Evolutionary conservation across 2,329 filamentous ascomycete genomes (phyloP).

Genomic region (Pseudopyricularia cyperi): DNA sequence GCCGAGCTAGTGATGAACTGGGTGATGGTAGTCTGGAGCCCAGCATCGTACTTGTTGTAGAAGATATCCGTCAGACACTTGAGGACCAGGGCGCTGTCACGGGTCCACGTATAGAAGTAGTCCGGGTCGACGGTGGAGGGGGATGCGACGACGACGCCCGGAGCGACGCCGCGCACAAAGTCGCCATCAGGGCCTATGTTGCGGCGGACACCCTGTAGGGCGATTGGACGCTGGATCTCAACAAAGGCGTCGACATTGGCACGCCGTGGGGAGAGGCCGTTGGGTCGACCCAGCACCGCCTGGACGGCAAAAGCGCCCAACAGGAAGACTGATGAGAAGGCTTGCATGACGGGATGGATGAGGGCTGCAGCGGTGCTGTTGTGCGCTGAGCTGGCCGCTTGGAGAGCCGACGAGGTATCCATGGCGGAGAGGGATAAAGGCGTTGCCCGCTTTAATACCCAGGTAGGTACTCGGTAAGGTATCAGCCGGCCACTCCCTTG

Average conservation of each 20-base stretch:
- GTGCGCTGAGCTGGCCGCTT: background rate
- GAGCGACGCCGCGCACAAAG: conserved; percentile 28
- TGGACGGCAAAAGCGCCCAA: conserved; percentile 38
- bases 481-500: no score
- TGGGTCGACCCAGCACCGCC: conserved; percentile 33
- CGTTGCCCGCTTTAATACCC: background rate
- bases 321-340: conserved; percentile 34
- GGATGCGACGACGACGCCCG: conserved; percentile 43
- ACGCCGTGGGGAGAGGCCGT: conserved; percentile 15
- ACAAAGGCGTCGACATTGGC: conserved; percentile 39
- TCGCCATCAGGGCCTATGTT: conserved; percentile 46
- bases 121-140: conserved; percentile 40
- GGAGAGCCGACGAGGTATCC: background rate
- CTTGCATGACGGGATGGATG: conserved; percentile 19
- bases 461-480: background rate
- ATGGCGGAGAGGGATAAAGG: background rate
- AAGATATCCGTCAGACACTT: conserved; percentile 58
- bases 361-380: conserved; percentile 2
- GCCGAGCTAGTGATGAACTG: conserved; percentile 58
- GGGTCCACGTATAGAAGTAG: conserved; percentile 66
- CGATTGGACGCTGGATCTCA: conserved; percentile 34
- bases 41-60: conserved; percentile 39
- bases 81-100: conserved; percentile 59
- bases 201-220: conserved; percentile 37
- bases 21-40: conserved; percentile 47